Base-by-base conservation (phyloP, 768 basidiomycete species). In the Phaeotremella skinneri region DNA sequence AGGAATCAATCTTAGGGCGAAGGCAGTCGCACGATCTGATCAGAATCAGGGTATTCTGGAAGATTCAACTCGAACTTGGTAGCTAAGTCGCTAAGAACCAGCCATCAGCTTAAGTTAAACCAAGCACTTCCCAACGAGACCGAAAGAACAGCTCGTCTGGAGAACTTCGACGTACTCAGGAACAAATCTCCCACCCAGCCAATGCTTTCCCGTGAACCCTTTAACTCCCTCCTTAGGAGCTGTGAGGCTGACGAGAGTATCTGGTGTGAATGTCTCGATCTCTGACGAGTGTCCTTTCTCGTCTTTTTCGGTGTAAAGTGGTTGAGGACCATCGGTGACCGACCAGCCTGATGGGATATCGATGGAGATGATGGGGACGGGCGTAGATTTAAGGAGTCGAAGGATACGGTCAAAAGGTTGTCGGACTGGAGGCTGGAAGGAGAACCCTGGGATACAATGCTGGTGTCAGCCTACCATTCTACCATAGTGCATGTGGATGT, bases 341-440 rank as follows among this genome's bases (percentile, higher is more conserved):
- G 92, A 85, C 96, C 96, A 99, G 6, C 93, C 96, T 0, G 88
- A 90, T 0, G 96, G 96, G 49, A 99, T 91, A 76, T 99, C 96
- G 2, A 99, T 88, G 1, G 89, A 90, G 26, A 99, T 84, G 69
- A 97, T 88, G 0, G 96, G 93, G 14, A 90, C 80, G 5, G 80
- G 75, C 3, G 86, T 85, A 16, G 81, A 70, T 1, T 82, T 79
- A 43, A 96, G 78, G 5, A 89, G 80, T 6, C 83, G 81, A 1
- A 99, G 82, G 37, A 86, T 87, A 0, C 78, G 70, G 67, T 91
- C 86, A 78, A 98, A 99, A 0, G 96, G 96, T 6, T 86, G 78
- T 11, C 96, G 87, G 4, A 92, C 82, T 32, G 96, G 93, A 0
- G 88, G 87, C 58, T 87, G 82, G 83, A 98, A 99, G 1, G 93